Base-by-base conservation (phyloP, 768 basidiomycete genomes). In the Panaeolus cyanescens region DNA sequence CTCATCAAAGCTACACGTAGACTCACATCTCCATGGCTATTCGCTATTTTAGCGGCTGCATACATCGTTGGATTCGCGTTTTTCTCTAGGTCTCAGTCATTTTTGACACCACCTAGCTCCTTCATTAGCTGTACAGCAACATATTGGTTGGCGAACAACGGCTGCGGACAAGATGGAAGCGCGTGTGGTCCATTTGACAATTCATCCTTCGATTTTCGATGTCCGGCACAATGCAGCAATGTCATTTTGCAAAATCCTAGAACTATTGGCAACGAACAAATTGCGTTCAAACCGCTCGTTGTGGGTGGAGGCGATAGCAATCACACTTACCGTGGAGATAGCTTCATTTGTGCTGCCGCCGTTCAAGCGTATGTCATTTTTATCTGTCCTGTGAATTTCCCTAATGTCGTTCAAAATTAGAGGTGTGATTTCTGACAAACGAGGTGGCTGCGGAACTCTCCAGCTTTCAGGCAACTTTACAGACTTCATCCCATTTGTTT, bases 281-380 rank as follows among this genome's bases (percentile, higher is more conserved):
- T 88, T 33, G 85, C 83, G 50, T 91, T 85, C 65, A 81, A 84
- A 20, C 92, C 93, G 6, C 78, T 95, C 22, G 80, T 95, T 53
- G 89, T 95, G 1, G 93, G 94, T n/a, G 94, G 94, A 17, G 92
- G 93, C 2, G 92, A 93, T 74, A 62, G 62, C 0, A 79, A 86
- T 53, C 69, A 70, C 37, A 94, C 92, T 4, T 95, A 95, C 68
- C 83, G 94, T 68, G 92, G 87, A 1, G 94, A 95, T 71, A 87
- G 82, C 59, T 95, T 95, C 71, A 84, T 95, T 34, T 95, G 94
- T 71, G 86, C 91, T 39, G 87, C 93, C 39, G 93, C 92, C 37
- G 79, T 88, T 37, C 93, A 95, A 77, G 85, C 87, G 88, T 93
- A 71, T 73, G 85, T 82, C 13, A 50, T 61, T 19, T 59, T 31